phyloP scores from a whole-genome alignment of 1,284 basidiomycete species.

The Leccinum griseonigrum region DNA sequence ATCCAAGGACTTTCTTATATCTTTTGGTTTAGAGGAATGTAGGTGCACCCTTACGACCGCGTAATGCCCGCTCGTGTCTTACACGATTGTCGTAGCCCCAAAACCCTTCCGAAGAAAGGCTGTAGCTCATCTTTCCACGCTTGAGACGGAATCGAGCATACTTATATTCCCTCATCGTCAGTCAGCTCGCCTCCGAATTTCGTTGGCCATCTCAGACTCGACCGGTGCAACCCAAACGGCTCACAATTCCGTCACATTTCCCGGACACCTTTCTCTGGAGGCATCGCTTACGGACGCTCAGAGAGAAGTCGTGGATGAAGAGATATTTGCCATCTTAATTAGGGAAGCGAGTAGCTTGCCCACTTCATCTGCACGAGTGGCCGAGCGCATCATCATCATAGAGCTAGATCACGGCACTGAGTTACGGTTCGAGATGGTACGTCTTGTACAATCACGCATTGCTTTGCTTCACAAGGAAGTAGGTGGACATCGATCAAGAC shows the following conservation, averaged over 20 bases:
- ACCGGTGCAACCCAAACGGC: slow-evolving; percentile 35
- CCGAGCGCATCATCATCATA: slow-evolving; percentile 69
- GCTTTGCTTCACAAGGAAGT: slow-evolving; percentile 11
- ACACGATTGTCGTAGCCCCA: slow-evolving; percentile 47
- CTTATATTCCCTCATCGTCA: slow-evolving; percentile 66
- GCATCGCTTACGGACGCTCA: slow-evolving; percentile 56
- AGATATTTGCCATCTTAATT: slow-evolving; percentile 70
- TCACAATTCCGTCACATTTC: slow-evolving; percentile 37
- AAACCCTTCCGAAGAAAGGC: slow-evolving; percentile 59
- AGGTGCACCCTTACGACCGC: slow-evolving; percentile 24
- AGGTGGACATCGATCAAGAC: slow-evolving; percentile 34
- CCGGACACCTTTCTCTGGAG: slow-evolving; percentile 45
- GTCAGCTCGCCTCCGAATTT: slow-evolving; percentile 56
- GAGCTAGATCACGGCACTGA: slow-evolving; percentile 70
- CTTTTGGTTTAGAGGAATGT: slow-evolving; percentile 80
- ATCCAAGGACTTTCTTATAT: slow-evolving; percentile 73
- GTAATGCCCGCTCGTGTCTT: background rate
- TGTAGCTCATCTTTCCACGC: slow-evolving; percentile 60
- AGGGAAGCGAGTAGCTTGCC: slow-evolving; percentile 69
- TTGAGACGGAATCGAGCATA: slow-evolving; percentile 39
- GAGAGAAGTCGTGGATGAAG: slow-evolving; percentile 71
- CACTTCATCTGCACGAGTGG: slow-evolving; percentile 70
- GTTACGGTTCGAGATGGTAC: slow-evolving; percentile 52
- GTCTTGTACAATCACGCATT: slow-evolving; percentile 5
- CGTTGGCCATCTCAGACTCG: slow-evolving; percentile 39